Evolutionary conservation across 2,329 filamentous ascomycete genomes (phyloP), one percentile per base, ranked within the genome.

Genomic region (Geosmithia putterillii): DNA sequence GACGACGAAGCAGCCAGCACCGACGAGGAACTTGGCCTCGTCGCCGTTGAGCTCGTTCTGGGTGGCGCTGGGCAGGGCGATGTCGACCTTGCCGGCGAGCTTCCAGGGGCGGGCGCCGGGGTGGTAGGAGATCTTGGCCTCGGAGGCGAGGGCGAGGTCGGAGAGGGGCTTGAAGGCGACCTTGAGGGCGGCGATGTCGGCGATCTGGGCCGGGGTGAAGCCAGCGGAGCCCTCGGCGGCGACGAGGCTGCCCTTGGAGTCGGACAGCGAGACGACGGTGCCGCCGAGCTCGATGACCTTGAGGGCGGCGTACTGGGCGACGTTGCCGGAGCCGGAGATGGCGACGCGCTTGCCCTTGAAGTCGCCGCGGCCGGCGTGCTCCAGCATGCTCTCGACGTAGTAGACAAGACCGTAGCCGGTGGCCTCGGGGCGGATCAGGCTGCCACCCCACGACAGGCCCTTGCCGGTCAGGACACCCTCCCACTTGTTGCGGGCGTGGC

Each of bases 401-500:
- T 96, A 96, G 64, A 95, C 82, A 48, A 95, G 79, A 66, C 92
- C 92, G 69, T 86, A 96, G 47, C 92, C 92, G 45, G 92, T 98
- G 55, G 92, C 92, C 76, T 98, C 89, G 49, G 92, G 90, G 50
- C 92, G 79, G 71, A 96, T 95, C 68, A 95, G 71, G 60, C 78
- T 85, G 58, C 92, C 92, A 65, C 92, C 92, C 88, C 90, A 96
- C 67, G 69, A 77, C 55, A 83, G 78, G 52, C 90, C 90, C 81
- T 98, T 98, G 55, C 92, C 90, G 46, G 92, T 98, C 55, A 98
- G 75, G 51, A 95, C 84, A 64, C 92, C 92, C 71, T 95, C 89
- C 83, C 89, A 96, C 65, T 79, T 76, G 75, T 94, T 94, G 61
- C 79, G 79, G 63, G 85, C 78, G 51, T 82, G 80, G 62, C 88